A percentile compares a stretch with the other conserved stretches of the same genome.
Evolutionary conservation across 129 eudicot genomes (phyloP).

Genomic region (Chrysanthemum seticuspe): DNA sequence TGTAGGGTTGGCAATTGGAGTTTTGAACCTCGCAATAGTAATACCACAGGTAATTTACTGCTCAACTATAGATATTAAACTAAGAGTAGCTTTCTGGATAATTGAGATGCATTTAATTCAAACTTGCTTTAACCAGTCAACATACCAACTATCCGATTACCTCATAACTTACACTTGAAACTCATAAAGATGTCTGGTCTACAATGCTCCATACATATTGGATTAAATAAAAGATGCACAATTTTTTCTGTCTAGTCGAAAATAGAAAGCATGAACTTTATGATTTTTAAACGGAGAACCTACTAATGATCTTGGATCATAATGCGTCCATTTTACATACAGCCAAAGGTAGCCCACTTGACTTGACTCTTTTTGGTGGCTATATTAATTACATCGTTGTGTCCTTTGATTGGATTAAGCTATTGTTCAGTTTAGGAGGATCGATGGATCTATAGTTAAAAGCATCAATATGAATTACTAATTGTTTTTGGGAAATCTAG

Average conservation of each 20-base stretch:
- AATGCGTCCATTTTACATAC: neutral
- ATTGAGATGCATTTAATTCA: neutral
- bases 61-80: constrained; percentile 8
- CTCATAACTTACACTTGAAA: constrained; percentile 1
- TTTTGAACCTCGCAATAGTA: constrained; percentile 89
- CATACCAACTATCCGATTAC: neutral
- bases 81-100: neutral
- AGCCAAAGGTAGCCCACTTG: neutral
- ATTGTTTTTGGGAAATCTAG: too few relatives aligned
- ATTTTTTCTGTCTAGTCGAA: neutral
- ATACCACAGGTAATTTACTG: constrained; percentile 73
- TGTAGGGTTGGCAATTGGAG: constrained; percentile 96
- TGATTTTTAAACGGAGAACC: neutral
- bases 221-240: neutral
- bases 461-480: too few relatives aligned
- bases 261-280: neutral
- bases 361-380: neutral
- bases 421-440: too few relatives aligned
- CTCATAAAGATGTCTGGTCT: neutral
- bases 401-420: neutral
- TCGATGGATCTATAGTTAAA: too few relatives aligned
- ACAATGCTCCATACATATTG: neutral
- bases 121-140: neutral
- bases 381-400: neutral
- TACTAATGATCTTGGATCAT: neutral